These are phyloP conservation scores for Trapa incisa DNA, from an alignment of 345 rosid species.

Conservation along the genomic window DNA sequence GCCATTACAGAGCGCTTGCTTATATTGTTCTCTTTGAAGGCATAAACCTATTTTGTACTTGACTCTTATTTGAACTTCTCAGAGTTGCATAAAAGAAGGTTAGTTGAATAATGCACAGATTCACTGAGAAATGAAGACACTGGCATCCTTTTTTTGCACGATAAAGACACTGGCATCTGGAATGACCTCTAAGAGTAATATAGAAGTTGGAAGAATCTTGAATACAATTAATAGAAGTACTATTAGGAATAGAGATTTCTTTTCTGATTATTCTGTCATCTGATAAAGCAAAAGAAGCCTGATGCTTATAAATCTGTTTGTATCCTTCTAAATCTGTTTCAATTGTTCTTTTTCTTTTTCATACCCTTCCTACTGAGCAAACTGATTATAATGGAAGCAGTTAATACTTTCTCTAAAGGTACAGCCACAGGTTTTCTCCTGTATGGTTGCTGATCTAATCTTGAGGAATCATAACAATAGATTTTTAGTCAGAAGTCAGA, in stretches of 20 bases:
- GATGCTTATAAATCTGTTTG: neutral
- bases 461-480: too few species aligned
- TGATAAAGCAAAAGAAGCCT: neutral
- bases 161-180: neutral
- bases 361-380: neutral
- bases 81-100: neutral
- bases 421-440: neutral
- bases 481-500: too few species aligned
- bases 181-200: neutral
- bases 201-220: too few species aligned
- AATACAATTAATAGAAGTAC: neutral
- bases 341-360: neutral
- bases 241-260: neutral
- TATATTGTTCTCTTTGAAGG: too few species aligned
- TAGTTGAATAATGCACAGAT: neutral
- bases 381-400: neutral
- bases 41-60: too few species aligned
- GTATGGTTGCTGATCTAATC: neutral
- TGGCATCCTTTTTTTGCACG: too few species aligned
- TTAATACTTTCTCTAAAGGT: neutral
- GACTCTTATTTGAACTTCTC: too few species aligned
- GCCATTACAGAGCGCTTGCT: too few species aligned
- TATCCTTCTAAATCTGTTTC: neutral
- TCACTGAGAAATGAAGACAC: neutral
- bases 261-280: neutral